phyloP scores from a whole-genome alignment of 2,329 filamentous ascomycete genomes.

The Ophiostoma tasmaniense region DNA sequence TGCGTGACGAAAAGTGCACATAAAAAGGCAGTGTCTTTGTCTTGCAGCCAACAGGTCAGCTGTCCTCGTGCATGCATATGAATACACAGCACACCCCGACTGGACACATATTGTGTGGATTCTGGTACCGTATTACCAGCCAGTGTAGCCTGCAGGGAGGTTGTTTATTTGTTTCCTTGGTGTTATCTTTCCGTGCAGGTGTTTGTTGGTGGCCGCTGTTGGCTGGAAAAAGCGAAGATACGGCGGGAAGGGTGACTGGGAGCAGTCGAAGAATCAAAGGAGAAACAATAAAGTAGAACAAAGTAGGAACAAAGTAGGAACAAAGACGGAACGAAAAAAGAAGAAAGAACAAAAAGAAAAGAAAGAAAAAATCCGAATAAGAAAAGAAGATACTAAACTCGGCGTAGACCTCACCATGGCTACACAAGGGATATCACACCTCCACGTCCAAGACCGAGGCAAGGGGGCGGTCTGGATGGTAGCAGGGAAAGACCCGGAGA shows the following conservation, averaged over 20 bases:
- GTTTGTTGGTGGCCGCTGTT: background rate
- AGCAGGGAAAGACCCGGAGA: background rate
- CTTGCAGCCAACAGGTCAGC: slow-evolving; percentile 6
- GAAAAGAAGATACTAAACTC: background rate
- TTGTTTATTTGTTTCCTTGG: background rate
- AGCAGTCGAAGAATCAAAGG: background rate
- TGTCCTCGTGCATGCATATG: slow-evolving; percentile 1
- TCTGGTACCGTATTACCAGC: background rate
- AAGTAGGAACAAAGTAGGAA: background rate
- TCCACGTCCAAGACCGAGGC: background rate
- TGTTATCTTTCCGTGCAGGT: background rate
- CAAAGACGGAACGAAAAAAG: background rate
- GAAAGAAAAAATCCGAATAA: background rate
- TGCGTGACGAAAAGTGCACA: background rate
- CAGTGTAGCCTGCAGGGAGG: background rate
- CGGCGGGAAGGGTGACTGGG: background rate
- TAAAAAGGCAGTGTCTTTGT: background rate
- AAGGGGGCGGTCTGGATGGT: background rate
- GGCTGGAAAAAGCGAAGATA: background rate
- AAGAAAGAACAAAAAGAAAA: background rate
- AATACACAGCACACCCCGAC: background rate
- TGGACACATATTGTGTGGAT: background rate
- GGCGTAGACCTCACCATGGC: background rate
- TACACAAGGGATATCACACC: background rate
- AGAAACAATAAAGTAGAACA: background rate